Base-by-base conservation (phyloP, 2,329 filamentous ascomycete species). In the Fusarium setosum region DNA sequence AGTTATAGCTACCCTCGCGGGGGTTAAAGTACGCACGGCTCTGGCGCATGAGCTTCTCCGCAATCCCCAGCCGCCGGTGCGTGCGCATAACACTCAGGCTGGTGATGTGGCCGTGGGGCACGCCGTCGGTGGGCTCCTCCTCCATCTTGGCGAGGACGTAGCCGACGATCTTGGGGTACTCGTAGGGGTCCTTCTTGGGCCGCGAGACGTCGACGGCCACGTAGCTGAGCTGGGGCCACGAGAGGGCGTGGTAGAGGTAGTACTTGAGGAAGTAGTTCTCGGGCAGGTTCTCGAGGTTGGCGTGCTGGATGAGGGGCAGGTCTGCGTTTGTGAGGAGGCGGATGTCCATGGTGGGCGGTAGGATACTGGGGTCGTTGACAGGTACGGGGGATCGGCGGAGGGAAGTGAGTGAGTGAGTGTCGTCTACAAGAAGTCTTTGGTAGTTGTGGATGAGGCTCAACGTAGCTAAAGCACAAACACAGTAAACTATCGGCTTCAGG, bases 221-320 rank as follows among this genome's bases (percentile, higher is more conserved):
- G 80, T 94, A 98, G 80, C 91, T 95, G 68, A 99, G 89, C 82
- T 98, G 95, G 42, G 96, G 96, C 96, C 96, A 99, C 72, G 94
- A 97, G 70, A 98, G 89, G 15, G 95, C 94, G 81, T 99, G 96
- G 87, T 99, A 99, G 75, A 99, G 90, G 84, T 99, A 99, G 86
- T 99, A 99, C 87, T 99, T 99, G 82, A 97, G 92, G 80, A 98
- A 98, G 88, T 99, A 99, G 86, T 99, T 99, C 81, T 99, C 96
- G 68, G 96, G 96, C 53, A 99, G 87, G 84, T 99, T 99, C 79
- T 96, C 97, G 77, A 99, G 94, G 84, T 99, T 98, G 76, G 95
- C 95, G 80, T 96, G 94, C 83, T 99, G 96, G 77, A 99, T 94
- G 76, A 96, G 90, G 69, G 93, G 93, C 69, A 96, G 92, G 81